A percentile compares a stretch with the other conserved stretches of the same genome.
These are phyloP conservation scores for Venturia oleaginea DNA, from an alignment of 2,329 filamentous ascomycete species.

Conservation along the genomic window DNA sequence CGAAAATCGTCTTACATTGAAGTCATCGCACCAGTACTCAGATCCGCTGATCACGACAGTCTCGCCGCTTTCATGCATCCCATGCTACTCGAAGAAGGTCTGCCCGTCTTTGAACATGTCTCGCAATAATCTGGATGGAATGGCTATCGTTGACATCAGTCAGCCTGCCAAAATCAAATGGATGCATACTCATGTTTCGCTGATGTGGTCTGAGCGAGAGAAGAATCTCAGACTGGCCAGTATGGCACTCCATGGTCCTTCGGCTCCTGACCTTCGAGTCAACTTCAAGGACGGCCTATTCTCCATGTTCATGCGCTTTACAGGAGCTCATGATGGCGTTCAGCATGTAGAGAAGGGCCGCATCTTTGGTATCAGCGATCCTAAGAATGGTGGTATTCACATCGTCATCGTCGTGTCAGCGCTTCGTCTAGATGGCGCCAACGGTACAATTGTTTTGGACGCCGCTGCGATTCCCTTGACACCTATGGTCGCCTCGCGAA, in stretches of 20 bases:
- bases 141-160: conserved; percentile 16
- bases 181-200: neutral
- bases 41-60: neutral
- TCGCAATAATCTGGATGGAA: conserved; percentile 18
- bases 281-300: conserved; percentile 24
- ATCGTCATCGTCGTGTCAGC: conserved; percentile 21
- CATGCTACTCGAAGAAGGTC: conserved; percentile 9
- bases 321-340: conserved; percentile 16
- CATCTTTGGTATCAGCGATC: conserved; percentile 18
- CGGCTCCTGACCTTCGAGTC: neutral
- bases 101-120: conserved; percentile 20
- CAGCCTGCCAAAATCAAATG: conserved; percentile 13
- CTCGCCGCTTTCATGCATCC: conserved; percentile 18
- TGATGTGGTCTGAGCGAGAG: conserved; percentile 10
- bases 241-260: neutral
- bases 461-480: conserved; percentile 26
- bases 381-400: conserved; percentile 15
- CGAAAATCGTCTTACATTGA: conserved; percentile 26
- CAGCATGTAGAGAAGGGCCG: neutral
- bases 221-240: neutral
- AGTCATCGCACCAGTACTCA: conserved; percentile 20
- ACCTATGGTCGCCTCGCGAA: conserved; percentile 2
- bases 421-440: conserved; percentile 26
- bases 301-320: conserved; percentile 20
- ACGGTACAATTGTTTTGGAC: conserved; percentile 25